Percentiles rank a stretch among this genome's conserved stretches.
Evolutionary conservation across 73 alveolate genomes (phyloP).

Genomic region (Uronychia binucleata): DNA sequence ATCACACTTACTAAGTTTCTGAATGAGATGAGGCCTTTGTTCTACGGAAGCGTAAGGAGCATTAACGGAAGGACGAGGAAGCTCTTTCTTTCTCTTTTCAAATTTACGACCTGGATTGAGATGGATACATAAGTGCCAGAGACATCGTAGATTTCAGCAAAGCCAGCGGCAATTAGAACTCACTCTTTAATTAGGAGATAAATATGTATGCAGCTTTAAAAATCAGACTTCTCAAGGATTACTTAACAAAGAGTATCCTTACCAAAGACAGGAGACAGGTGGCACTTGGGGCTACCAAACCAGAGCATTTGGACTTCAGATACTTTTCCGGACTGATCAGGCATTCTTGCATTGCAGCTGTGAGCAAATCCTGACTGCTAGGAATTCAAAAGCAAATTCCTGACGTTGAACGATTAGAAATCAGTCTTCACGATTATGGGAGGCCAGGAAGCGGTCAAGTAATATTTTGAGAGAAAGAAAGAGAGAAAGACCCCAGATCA

Average conservation of each 20-base stretch:
- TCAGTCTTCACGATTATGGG: not conserved
- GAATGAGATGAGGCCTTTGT: not conserved
- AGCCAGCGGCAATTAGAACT: not conserved
- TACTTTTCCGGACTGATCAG: not conserved
- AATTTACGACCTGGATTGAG: not conserved
- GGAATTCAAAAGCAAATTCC: not conserved
- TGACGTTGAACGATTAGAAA: not conserved
- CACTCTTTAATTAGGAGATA: not conserved
- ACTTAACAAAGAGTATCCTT: not conserved
- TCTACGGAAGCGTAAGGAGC: not conserved
- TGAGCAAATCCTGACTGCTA: not conserved
- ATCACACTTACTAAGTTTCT: not conserved
- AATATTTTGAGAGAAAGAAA: no score
- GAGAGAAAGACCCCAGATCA: no score
- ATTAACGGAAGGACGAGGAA: not conserved
- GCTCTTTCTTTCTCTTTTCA: not conserved
- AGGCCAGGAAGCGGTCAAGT: no score
- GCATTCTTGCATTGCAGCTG: not conserved
- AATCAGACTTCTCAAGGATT: not conserved
- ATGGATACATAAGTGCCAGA: slow-evolving; percentile 7
- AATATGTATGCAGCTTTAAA: not conserved
- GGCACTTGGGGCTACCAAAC: not conserved
- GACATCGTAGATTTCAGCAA: slow-evolving; percentile 1
- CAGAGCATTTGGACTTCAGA: not conserved
- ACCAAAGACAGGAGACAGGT: not conserved